phyloP scores from a whole-genome alignment of 2,329 filamentous ascomycete species.

The Nemania sp. region DNA sequence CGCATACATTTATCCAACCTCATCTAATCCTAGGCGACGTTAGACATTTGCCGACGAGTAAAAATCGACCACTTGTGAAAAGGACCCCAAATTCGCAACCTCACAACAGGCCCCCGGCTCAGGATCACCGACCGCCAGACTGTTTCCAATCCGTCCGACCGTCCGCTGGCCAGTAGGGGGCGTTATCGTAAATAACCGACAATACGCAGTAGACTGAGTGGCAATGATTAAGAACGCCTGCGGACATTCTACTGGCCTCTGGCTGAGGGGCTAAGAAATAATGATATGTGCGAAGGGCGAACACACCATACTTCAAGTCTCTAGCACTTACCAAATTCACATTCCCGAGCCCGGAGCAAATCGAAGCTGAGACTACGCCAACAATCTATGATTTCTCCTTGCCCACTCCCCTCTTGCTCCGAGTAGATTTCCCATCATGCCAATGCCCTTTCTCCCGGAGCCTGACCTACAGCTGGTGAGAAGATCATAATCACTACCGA shows the following conservation, averaged over 20 bases:
- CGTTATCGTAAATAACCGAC: background rate
- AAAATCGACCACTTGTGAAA: background rate
- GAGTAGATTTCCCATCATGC: background rate
- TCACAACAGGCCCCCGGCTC: conserved; percentile 2
- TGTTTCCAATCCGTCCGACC: background rate
- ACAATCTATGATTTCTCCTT: background rate
- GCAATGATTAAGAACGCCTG: background rate
- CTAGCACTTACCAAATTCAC: background rate
- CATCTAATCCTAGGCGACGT: conserved; percentile 2
- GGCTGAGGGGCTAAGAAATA: background rate
- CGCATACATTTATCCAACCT: conserved; percentile 4
- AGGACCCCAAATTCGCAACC: background rate
- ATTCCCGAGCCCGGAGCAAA: background rate
- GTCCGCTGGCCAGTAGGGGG: background rate
- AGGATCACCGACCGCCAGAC: background rate
- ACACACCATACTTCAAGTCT: background rate
- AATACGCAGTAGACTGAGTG: background rate
- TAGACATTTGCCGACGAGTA: conserved; percentile 26
- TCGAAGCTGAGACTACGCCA: background rate
- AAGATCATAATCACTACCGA: background rate
- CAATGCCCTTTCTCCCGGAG: background rate
- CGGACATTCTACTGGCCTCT: background rate
- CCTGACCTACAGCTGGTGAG: background rate
- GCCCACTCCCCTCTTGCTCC: background rate
- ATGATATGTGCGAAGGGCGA: background rate